phyloP scores from a whole-genome alignment of 768 basidiomycete genomes.

The Sporobolomyces pararoseus region DNA sequence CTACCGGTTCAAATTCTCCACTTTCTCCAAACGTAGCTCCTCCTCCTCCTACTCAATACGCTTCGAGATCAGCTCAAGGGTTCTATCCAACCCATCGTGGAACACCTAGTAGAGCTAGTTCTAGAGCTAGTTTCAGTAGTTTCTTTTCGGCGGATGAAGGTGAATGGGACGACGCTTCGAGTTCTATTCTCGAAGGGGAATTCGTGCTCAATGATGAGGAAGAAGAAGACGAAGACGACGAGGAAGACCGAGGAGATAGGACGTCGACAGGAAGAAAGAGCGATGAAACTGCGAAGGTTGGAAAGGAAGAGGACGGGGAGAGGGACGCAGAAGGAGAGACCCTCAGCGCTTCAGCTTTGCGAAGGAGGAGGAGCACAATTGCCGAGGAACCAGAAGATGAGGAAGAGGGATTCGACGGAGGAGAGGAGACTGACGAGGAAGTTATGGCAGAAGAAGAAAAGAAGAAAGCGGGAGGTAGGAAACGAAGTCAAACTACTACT shows the following conservation, averaged over 20 bases:
- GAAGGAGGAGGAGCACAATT: neutral
- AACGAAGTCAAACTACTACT: neutral
- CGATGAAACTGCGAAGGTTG: neutral
- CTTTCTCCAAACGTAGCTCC: neutral
- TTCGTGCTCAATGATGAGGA: conserved; percentile 35
- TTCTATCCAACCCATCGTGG: conserved; percentile 21
- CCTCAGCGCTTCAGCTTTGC: too few relatives aligned
- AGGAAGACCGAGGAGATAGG: neutral
- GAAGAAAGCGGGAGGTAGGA: neutral
- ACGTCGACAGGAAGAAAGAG: neutral
- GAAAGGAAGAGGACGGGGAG: neutral
- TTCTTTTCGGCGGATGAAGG: conserved; percentile 26
- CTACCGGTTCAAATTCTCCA: neutral
- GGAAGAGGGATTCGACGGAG: conserved; percentile 1
- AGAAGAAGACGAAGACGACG: conserved; percentile 7
- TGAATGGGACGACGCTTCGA: conserved; percentile 21
- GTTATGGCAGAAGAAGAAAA: neutral
- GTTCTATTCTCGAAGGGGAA: conserved; percentile 30
- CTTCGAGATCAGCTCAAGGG: neutral
- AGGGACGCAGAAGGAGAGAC: neutral
- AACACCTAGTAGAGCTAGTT: conserved; percentile 2
- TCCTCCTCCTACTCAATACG: conserved; percentile 2
- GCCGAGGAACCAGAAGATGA: conserved; percentile 7
- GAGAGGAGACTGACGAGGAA: conserved; percentile 6
- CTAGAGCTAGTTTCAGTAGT: conserved; percentile 27